Evolutionary conservation across 257 asterid species (phyloP), one percentile per base, ranked within the genome.

Genomic region (Solanum corneliomulleri): DNA sequence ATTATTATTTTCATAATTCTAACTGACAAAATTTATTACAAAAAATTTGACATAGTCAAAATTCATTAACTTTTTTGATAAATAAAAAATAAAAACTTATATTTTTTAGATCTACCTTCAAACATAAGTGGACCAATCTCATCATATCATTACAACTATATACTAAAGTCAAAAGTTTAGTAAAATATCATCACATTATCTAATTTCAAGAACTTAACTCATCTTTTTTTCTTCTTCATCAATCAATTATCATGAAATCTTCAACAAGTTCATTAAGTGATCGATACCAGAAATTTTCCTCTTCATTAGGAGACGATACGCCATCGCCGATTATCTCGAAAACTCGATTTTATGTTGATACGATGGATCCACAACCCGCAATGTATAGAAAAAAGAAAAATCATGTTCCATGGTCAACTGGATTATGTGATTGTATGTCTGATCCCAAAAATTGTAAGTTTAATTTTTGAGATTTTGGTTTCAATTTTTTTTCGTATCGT

Each of bases 361-460:
- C 83, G 0, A 42, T 89, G 25, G 68, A 49, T 9, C 68, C 10
- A 8, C 68, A 20, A 14, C 68, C 39, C 2, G 44, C 39, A 85
- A 47, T 27, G 20, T 86, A 45, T n/a, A 16, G 35, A 18, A 93
- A 89, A 52, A 87, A 91, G 10, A 92, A 91, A 89, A 58, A 87
- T 15, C 88, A 68, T 47, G 90, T 70, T 62, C 94, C 95, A 45
- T 96, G 99, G 99, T 94, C 99, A 16, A 91, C 98, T 0, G 99
- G 98, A 80, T 91, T 96, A 5, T 96, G 85, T 23, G 96, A 88
- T 85, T 96, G 99, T 93, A 89, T 89, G 72, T 94, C 97, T 58
- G 99, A 96, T 71, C 44, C 85, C 84, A 87, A 87, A 3, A 95
- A 92, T 87, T 96, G 99, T 96, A 77, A 92, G 98, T 70, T 6